These are phyloP conservation scores for Simplicillium sp. DNA, from an alignment of 2,329 filamentous ascomycete species.

Conservation along the genomic window DNA sequence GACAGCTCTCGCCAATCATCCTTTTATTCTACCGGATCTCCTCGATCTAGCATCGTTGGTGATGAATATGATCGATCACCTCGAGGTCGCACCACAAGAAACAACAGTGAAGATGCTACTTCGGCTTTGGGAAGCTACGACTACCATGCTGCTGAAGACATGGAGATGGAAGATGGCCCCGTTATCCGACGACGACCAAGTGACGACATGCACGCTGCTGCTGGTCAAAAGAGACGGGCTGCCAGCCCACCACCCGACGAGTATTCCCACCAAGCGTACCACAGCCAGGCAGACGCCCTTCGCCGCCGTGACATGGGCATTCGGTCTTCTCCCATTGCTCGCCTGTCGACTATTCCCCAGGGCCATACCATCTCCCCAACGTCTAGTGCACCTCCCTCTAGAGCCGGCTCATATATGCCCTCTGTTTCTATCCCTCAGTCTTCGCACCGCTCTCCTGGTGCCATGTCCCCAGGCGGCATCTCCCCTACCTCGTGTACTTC, in stretches of 20 bases:
- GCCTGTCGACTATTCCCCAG: conserved; percentile 36
- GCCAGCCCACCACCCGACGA: conserved; percentile 45
- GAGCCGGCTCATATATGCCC: conserved; percentile 39
- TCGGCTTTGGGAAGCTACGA: conserved; percentile 36
- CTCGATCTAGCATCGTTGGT: conserved; percentile 33
- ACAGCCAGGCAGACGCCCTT: conserved; percentile 31
- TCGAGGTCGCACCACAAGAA: conserved; percentile 32
- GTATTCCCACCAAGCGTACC: conserved; percentile 24
- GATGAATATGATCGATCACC: conserved; percentile 40
- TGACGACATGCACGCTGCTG: conserved; percentile 31
- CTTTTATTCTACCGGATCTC: conserved; percentile 36
- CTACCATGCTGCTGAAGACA: conserved; percentile 27
- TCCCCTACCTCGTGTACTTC: conserved; percentile 41
- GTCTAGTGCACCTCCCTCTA: conserved; percentile 26
- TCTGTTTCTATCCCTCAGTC: conserved; percentile 31
- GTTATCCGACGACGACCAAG: conserved; percentile 41
- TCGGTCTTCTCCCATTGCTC: conserved; percentile 42
- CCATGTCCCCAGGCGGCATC: conserved; percentile 35
- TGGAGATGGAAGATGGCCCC: conserved; percentile 41
- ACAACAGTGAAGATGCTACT: conserved; percentile 43
- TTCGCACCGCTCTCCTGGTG: conserved; percentile 35
- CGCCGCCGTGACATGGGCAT: conserved; percentile 38
- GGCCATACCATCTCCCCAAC: conserved; percentile 32
- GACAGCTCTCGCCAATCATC: conserved; percentile 38
- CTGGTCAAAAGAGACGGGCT: conserved; percentile 44